Conservation (phyloP, 768 basidiomycete species). For the Termitomyces titanicus region DNA sequence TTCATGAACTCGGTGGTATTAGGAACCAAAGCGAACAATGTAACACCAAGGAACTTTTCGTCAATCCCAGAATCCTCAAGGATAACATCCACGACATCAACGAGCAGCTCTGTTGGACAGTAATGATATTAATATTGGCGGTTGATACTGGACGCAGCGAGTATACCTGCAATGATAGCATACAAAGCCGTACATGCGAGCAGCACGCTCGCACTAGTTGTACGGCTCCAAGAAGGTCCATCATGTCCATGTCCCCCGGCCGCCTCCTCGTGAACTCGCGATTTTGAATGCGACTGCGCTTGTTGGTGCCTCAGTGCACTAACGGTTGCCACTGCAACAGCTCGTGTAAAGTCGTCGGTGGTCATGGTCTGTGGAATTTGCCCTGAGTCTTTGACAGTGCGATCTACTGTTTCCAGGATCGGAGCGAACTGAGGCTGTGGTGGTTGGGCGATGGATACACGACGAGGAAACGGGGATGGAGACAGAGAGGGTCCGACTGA, state of each 20-base stretch:
- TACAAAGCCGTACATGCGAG: slow-evolving; percentile 89
- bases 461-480: slow-evolving; percentile 39
- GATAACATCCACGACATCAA: slow-evolving; percentile 94
- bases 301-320: slow-evolving; percentile 85
- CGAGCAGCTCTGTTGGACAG: slow-evolving; percentile 69
- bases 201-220: slow-evolving; percentile 85
- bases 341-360: slow-evolving; percentile 87
- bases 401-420: slow-evolving; percentile 74
- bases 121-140: background rate
- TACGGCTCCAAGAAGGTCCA: slow-evolving; percentile 93
- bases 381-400: slow-evolving; percentile 62
- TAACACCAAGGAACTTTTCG: slow-evolving; percentile 96
- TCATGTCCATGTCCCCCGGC: slow-evolving; percentile 79
- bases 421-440: slow-evolving; percentile 47
- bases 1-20: slow-evolving; percentile 99
- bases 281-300: slow-evolving; percentile 43
- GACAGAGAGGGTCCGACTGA: slow-evolving; percentile 25
- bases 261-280: slow-evolving; percentile 42
- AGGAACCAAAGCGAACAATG: slow-evolving; percentile 94
- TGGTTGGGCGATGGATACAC: slow-evolving; percentile 52
- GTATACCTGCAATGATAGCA: slow-evolving; percentile 90
- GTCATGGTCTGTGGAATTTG: slow-evolving; percentile 66
- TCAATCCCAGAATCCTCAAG: slow-evolving; percentile 88
- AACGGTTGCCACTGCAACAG: slow-evolving; percentile 92
- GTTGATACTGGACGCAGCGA: background rate